These are phyloP conservation scores for Samsoniella hepiali DNA, from an alignment of 2,329 filamentous ascomycete species.

Conservation along the genomic window DNA sequence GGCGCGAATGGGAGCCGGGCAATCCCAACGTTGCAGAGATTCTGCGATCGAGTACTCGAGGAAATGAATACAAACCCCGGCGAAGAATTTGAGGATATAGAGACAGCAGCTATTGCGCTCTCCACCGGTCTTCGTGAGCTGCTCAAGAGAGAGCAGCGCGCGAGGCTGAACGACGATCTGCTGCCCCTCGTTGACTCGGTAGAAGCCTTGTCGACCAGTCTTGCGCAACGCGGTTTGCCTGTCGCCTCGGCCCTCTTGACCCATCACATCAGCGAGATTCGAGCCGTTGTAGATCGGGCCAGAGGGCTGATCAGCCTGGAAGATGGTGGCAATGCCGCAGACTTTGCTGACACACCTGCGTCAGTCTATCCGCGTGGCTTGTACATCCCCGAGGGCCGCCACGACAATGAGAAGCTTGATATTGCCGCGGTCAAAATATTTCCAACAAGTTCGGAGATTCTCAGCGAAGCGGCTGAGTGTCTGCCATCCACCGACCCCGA, in stretches of 20 bases:
- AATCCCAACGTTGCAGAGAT: slow-evolving; percentile 7
- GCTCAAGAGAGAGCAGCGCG: slow-evolving; percentile 15
- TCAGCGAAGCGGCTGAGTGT: slow-evolving; percentile 2
- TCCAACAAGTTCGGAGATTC: slow-evolving; percentile 10
- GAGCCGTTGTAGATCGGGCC: slow-evolving; percentile 9
- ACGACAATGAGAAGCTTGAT: slow-evolving; percentile 11
- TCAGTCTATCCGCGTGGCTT: slow-evolving; percentile 6
- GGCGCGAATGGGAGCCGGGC: slow-evolving; percentile 9
- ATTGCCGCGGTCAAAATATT: neutral
- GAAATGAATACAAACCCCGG: neutral
- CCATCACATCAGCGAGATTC: slow-evolving; percentile 9
- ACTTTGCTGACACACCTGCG: neutral
- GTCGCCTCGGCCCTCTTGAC: neutral
- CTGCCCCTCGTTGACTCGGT: slow-evolving; percentile 10
- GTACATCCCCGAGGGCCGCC: neutral
- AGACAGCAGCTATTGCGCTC: slow-evolving; percentile 1
- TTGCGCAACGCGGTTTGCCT: neutral
- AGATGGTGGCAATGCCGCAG: neutral
- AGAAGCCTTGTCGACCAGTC: neutral
- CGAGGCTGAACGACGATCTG: slow-evolving; percentile 6
- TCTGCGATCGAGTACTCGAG: neutral
- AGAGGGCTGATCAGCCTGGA: neutral
- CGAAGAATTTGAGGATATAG: neutral
- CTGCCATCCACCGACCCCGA: slow-evolving; percentile 15
- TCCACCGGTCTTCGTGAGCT: slow-evolving; percentile 14